Percentiles rank a stretch among this genome's conserved stretches.
These are phyloP conservation scores for Phytophthora pisi DNA, from an alignment of 352 stramenopile species.

Conservation along the genomic window DNA sequence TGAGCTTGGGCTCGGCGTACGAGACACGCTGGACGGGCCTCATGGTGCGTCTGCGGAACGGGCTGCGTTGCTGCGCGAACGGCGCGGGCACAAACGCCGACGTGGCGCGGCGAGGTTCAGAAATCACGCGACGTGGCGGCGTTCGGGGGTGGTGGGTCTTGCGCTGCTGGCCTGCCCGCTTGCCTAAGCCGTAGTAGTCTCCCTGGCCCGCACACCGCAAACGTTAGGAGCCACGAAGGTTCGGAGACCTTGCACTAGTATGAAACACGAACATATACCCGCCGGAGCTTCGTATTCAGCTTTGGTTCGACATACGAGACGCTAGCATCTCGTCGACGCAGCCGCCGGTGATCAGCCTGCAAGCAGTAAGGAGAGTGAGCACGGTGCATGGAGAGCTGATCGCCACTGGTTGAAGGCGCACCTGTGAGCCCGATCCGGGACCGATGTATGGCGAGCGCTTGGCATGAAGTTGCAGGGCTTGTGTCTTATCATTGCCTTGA, in stretches of 20 bases:
- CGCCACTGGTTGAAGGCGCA: slow-evolving; percentile 5
- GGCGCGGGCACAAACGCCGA: slow-evolving; percentile 21
- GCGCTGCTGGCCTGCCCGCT: slow-evolving; percentile 24
- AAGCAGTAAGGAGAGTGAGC: background rate
- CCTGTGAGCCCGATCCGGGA: slow-evolving; percentile 13
- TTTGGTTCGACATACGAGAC: slow-evolving; percentile 67
- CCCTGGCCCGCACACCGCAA: slow-evolving; percentile 37
- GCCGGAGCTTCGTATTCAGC: slow-evolving; percentile 67
- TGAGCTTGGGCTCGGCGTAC: slow-evolving; percentile 79
- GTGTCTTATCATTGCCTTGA: background rate
- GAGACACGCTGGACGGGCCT: slow-evolving; percentile 50
- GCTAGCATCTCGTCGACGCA: slow-evolving; percentile 46
- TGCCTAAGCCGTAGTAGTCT: slow-evolving; percentile 70
- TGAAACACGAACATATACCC: slow-evolving; percentile 25
- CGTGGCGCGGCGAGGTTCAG: slow-evolving; percentile 19
- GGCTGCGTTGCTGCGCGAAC: slow-evolving; percentile 28
- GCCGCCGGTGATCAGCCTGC: slow-evolving; percentile 29
- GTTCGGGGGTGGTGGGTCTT: slow-evolving; percentile 16
- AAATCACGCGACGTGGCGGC: slow-evolving; percentile 17
- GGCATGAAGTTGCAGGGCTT: background rate
- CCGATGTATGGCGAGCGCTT: background rate
- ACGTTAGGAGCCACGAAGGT: slow-evolving; percentile 12
- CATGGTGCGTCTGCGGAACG: slow-evolving; percentile 29
- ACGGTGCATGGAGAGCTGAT: background rate
- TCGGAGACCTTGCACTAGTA: background rate